Evolutionary conservation across 768 basidiomycete genomes (phyloP).

Genomic region (Daedaleopsis sinensis): DNA sequence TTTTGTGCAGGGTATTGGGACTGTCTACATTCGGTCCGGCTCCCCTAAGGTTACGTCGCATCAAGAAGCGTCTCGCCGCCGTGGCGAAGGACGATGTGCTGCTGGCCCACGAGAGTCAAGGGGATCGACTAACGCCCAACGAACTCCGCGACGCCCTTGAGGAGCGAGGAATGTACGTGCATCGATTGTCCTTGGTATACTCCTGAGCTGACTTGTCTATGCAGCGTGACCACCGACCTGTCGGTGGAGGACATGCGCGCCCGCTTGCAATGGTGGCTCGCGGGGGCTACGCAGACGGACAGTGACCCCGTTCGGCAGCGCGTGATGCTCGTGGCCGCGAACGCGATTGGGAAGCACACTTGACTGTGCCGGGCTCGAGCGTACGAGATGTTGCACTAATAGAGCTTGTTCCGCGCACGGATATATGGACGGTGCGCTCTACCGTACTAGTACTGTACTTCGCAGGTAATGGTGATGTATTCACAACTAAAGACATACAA

Average conservation of each 20-base stretch:
- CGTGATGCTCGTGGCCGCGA: conserved; percentile 48
- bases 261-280: conserved; percentile 67
- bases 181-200: too few species aligned
- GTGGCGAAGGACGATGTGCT: conserved; percentile 65
- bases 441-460: conserved; percentile 11
- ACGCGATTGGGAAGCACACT: conserved; percentile 31
- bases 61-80: conserved; percentile 40
- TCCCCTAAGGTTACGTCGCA: conserved; percentile 35
- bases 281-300: conserved; percentile 34
- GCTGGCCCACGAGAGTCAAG: conserved; percentile 52
- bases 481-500: conserved; percentile 18
- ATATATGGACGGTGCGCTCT: not conserved
- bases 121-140: conserved; percentile 47
- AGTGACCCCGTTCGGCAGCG: conserved; percentile 50
- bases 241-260: conserved; percentile 48
- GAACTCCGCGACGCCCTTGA: conserved; percentile 68
- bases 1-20: conserved; percentile 38
- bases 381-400: not conserved
- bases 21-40: conserved; percentile 43
- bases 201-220: not conserved
- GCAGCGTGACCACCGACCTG: conserved; percentile 42
- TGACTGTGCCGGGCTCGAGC: not conserved
- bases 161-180: conserved; percentile 78
- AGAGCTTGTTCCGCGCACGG: not conserved
- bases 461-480: conserved; percentile 18